A percentile compares a stretch with the other conserved stretches of the same genome.
phyloP scores from a whole-genome alignment of 2,329 filamentous ascomycete species.

The Cladosporium sp. region DNA sequence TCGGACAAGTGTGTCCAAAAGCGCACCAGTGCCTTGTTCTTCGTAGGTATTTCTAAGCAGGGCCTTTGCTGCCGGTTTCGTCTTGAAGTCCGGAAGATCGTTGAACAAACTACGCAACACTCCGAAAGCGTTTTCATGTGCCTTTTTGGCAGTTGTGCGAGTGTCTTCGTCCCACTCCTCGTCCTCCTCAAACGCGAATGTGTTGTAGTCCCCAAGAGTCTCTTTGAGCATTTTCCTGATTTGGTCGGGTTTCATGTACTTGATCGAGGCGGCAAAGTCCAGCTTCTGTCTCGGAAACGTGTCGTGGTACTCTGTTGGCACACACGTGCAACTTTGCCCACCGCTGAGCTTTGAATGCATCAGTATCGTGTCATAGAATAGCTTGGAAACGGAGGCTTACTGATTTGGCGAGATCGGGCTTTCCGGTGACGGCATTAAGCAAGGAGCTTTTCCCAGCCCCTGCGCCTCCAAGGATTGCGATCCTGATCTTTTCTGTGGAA shows the following conservation, averaged over 20 bases:
- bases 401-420: constrained; percentile 25
- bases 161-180: constrained; percentile 24
- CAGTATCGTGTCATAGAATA: too few species aligned
- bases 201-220: constrained; percentile 19
- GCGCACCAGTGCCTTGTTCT: too few species aligned
- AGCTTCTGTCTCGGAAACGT: constrained; percentile 19
- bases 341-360: neutral
- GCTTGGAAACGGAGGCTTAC: neutral
- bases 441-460: constrained; percentile 31
- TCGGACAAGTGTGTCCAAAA: neutral
- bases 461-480: constrained; percentile 27
- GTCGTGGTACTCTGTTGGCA: constrained; percentile 21
- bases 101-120: constrained; percentile 25
- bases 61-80: neutral
- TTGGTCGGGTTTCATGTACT: constrained; percentile 21
- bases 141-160: constrained; percentile 12
- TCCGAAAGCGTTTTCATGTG: constrained; percentile 18
- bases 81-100: constrained; percentile 5
- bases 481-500: constrained; percentile 9
- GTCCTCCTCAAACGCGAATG: constrained; percentile 21
- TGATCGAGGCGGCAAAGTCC: constrained; percentile 22
- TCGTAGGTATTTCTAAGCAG: too few species aligned
- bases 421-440: constrained; percentile 27
- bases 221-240: constrained; percentile 20
- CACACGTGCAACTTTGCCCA: constrained; percentile 26